These are phyloP conservation scores for Leonotis leonurus DNA, from an alignment of 257 asterid genomes.

Conservation along the genomic window DNA sequence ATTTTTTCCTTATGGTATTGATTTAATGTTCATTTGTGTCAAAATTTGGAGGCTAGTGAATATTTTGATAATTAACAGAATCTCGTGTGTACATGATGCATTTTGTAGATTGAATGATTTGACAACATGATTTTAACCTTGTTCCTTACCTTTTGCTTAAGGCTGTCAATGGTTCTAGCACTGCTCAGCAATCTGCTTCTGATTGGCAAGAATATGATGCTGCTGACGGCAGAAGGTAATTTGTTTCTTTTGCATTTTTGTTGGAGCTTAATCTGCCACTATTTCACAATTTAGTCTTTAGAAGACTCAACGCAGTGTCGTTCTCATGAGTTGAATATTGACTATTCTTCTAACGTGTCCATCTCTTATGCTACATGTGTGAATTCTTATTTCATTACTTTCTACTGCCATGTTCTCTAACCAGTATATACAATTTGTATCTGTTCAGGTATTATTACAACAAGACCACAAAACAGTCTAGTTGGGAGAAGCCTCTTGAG, in stretches of 20 bases:
- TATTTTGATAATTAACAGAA: not conserved
- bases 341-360: not conserved
- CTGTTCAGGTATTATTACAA: slow-evolving; percentile 78
- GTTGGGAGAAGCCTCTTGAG: slow-evolving; percentile 98
- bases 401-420: not conserved
- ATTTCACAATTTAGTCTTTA: slow-evolving; percentile 12
- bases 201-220: slow-evolving; percentile 96
- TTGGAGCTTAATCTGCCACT: slow-evolving; percentile 7
- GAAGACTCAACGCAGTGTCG: not conserved
- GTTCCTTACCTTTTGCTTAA: slow-evolving; percentile 9
- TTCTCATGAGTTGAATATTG: slow-evolving; percentile 1
- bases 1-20: not conserved
- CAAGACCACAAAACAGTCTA: slow-evolving; percentile 78
- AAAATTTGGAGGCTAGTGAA: not conserved
- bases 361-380: not conserved
- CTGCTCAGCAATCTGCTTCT: slow-evolving; percentile 51
- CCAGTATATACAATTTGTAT: not conserved
- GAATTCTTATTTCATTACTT: not conserved
- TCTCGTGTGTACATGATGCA: not conserved
- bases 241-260: not conserved
- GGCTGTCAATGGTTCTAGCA: slow-evolving; percentile 37
- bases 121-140: not conserved
- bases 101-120: not conserved
- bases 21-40: not conserved
- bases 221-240: slow-evolving; percentile 88